A percentile compares a stretch with the other conserved stretches of the same genome.
Conservation (phyloP, 805 yeast species). For the Pichia phayaonensis region DNA sequence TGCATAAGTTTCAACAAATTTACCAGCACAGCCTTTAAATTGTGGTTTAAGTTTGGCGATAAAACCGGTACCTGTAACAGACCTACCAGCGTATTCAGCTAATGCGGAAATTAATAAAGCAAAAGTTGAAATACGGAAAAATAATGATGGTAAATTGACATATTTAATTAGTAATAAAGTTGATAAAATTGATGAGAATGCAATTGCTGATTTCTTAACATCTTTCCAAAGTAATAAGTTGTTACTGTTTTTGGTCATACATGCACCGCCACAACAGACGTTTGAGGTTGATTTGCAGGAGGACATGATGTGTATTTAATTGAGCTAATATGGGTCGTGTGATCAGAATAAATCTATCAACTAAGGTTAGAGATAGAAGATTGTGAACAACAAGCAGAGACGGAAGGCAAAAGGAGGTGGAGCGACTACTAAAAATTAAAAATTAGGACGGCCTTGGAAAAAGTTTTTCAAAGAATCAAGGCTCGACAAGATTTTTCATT, state of each 20-base stretch:
- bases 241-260: slow-evolving; percentile 20
- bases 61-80: slow-evolving; percentile 71
- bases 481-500: not conserved
- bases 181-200: slow-evolving; percentile 56
- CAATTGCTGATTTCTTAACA: slow-evolving; percentile 70
- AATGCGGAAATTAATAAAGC: slow-evolving; percentile 55
- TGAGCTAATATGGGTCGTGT: not conserved
- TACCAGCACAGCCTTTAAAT: slow-evolving; percentile 26
- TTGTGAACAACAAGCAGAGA: not conserved
- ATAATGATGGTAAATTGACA: slow-evolving; percentile 52
- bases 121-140: slow-evolving; percentile 53
- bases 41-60: slow-evolving; percentile 76
- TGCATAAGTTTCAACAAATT: slow-evolving; percentile 23
- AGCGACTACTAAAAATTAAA: not conserved
- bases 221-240: slow-evolving; percentile 63
- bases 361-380: not conserved
- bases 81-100: slow-evolving; percentile 70
- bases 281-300: slow-evolving; percentile 7
- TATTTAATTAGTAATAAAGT: slow-evolving; percentile 51
- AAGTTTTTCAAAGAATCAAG: too few species aligned
- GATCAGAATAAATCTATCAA: not conserved
- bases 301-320: not conserved
- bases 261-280: slow-evolving; percentile 27
- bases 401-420: not conserved
- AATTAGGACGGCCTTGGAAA: too few species aligned